Conservation (phyloP, 2,329 filamentous ascomycete genomes). For the Eutypella sp. region DNA sequence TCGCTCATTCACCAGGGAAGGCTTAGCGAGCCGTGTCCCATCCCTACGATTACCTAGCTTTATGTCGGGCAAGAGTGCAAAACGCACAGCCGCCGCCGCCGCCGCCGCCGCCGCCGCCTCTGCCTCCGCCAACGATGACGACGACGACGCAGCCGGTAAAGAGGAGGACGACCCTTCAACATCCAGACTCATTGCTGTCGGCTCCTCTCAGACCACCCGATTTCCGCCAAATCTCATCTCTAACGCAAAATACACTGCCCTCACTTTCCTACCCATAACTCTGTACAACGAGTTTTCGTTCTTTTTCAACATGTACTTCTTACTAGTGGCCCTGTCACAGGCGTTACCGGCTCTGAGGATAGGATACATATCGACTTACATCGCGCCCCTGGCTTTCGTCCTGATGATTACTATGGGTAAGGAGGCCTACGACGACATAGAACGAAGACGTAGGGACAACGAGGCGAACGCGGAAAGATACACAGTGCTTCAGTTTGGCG, state of each 20-base stretch:
- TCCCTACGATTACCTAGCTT: constrained; percentile 64
- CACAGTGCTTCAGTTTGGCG: constrained; percentile 67
- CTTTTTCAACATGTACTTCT: constrained; percentile 99
- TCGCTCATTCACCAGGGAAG: constrained; percentile 35
- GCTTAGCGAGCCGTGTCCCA: constrained; percentile 40
- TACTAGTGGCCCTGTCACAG: constrained; percentile 91
- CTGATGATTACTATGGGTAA: constrained; percentile 89
- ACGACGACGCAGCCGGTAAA: constrained; percentile 44
- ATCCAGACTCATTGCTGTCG: constrained; percentile 71
- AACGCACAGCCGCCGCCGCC: too few relatives aligned
- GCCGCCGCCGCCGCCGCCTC: too few relatives aligned
- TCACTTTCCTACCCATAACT: constrained; percentile 89
- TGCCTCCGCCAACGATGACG: too few relatives aligned
- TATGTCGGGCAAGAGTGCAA: constrained; percentile 41
- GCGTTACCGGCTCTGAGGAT: constrained; percentile 85
- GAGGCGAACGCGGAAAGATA: constrained; percentile 94
- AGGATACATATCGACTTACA: constrained; percentile 90
- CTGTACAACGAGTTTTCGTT: constrained; percentile 99
- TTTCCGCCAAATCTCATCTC: constrained; percentile 91
- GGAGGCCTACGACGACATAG: constrained; percentile 92
- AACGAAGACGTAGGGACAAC: constrained; percentile 75
- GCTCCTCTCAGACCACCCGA: constrained; percentile 64
- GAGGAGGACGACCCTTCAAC: constrained; percentile 60
- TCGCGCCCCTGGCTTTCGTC: constrained; percentile 88
- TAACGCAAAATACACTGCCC: constrained; percentile 95